phyloP scores from a whole-genome alignment of 495 filamentous ascomycete genomes.

The Pseudomonodictys pantanalensis region DNA sequence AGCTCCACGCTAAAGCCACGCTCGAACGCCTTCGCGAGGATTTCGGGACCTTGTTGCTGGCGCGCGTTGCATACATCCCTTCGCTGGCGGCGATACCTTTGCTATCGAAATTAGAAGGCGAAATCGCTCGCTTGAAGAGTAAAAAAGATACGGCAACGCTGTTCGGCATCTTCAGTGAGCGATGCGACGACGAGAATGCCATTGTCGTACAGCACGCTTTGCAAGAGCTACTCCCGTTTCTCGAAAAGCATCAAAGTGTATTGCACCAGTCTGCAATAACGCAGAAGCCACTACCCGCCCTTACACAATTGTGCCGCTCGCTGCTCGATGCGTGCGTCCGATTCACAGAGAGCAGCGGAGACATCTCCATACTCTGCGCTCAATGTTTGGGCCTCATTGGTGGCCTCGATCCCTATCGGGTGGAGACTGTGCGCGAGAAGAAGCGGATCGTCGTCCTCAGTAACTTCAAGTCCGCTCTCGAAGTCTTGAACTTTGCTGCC shows the following conservation, averaged over 20 bases:
- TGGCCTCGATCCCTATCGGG: constrained; percentile 83
- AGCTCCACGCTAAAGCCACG: constrained; percentile 55
- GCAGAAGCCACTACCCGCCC: constrained; percentile 76
- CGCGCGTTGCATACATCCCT: constrained; percentile 69
- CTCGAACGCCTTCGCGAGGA: constrained; percentile 62
- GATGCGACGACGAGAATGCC: constrained; percentile 77
- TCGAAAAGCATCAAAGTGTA: constrained; percentile 71
- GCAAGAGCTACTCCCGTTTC: constrained; percentile 67
- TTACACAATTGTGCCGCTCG: constrained; percentile 66
- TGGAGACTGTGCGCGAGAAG: constrained; percentile 75
- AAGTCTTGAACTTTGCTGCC: constrained; percentile 81
- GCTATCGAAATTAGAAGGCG: constrained; percentile 60
- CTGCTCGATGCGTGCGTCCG: constrained; percentile 80
- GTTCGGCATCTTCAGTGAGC: constrained; percentile 65
- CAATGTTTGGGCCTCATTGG: constrained; percentile 83
- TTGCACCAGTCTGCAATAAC: constrained; percentile 78
- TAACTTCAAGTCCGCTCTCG: constrained; percentile 76
- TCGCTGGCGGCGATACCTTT: constrained; percentile 70
- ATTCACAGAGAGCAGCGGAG: constrained; percentile 63
- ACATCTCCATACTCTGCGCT: constrained; percentile 69
- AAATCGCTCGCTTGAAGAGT: constrained; percentile 61
- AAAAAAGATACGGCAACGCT: constrained; percentile 59
- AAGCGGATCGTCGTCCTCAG: constrained; percentile 75
- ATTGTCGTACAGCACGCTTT: constrained; percentile 79
- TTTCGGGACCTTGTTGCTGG: constrained; percentile 57